Conservation (phyloP, 1,139 yeast genomes). For the Nadsonia commutata region DNA sequence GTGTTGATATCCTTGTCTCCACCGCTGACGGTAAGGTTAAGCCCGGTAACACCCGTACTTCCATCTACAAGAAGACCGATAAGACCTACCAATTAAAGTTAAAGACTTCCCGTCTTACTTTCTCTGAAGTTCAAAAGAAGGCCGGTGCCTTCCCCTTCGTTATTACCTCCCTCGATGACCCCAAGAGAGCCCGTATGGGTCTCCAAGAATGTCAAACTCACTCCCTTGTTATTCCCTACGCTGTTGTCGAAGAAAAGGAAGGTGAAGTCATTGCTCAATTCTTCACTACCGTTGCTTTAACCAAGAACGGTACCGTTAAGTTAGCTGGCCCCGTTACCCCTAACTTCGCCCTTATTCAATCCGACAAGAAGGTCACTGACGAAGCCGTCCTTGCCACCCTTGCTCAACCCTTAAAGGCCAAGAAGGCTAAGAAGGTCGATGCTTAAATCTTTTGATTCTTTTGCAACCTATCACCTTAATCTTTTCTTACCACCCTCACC, state of each 20-base stretch:
- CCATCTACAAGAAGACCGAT: constrained; percentile 63
- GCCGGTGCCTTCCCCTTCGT: constrained; percentile 62
- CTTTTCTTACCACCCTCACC: not conserved
- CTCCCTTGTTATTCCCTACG: constrained; percentile 54
- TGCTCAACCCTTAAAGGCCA: constrained; percentile 39
- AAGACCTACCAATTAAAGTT: constrained; percentile 54
- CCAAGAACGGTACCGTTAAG: constrained; percentile 58
- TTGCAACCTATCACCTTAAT: not conserved
- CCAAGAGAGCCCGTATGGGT: constrained; percentile 63
- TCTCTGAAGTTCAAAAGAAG: constrained; percentile 52
- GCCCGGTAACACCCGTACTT: constrained; percentile 45
- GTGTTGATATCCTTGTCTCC: constrained; percentile 57
- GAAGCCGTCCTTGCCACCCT: constrained; percentile 38
- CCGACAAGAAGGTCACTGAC: constrained; percentile 45
- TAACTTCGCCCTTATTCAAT: constrained; percentile 37
- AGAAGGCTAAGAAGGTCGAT: constrained; percentile 33
- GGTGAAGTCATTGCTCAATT: constrained; percentile 58
- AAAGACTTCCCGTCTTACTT: constrained; percentile 54
- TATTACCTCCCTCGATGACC: constrained; percentile 51
- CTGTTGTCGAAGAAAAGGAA: constrained; percentile 54
- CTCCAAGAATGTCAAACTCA: constrained; percentile 62
- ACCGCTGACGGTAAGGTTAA: constrained; percentile 59
- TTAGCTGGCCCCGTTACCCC: constrained; percentile 40
- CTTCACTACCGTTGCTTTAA: constrained; percentile 64
- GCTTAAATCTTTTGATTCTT: constrained; percentile 7